Percentiles rank a stretch among this genome's conserved stretches.
phyloP scores from a whole-genome alignment of 2,329 filamentous ascomycete species.

The Cladophialophora psammophila region DNA sequence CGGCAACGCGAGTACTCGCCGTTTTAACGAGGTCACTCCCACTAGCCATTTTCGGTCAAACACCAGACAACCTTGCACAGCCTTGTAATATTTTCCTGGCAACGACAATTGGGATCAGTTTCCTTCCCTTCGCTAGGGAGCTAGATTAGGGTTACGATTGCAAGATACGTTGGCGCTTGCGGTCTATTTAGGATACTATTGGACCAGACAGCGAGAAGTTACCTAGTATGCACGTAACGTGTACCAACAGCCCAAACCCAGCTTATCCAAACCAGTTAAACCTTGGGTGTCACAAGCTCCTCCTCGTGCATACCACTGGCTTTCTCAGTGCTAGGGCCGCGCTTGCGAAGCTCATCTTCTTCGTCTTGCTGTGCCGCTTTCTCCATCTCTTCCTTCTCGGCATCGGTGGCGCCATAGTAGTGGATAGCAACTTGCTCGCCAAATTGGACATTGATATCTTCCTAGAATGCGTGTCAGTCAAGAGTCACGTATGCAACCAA shows the following conservation, averaged over 20 bases:
- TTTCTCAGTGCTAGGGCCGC: conserved; percentile 16
- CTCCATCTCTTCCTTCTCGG: conserved; percentile 42
- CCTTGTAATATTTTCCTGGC: neutral
- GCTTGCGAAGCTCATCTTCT: conserved; percentile 19
- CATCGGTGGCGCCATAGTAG: conserved; percentile 42
- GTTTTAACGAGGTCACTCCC: neutral
- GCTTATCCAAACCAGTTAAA: neutral
- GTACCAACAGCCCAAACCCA: neutral
- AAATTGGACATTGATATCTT: conserved; percentile 49
- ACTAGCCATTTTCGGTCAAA: neutral
- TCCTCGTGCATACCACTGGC: conserved; percentile 12
- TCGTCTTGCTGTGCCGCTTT: conserved; percentile 30
- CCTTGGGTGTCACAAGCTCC: conserved; percentile 15
- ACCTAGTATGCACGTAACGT: neutral
- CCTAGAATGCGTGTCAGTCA: conserved; percentile 30
- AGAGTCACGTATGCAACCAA: neutral
- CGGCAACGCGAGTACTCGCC: neutral
- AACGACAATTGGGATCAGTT: neutral
- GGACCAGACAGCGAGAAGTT: neutral
- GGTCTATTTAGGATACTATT: neutral
- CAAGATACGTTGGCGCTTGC: neutral
- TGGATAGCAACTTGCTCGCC: conserved; percentile 46
- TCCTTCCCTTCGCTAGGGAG: neutral
- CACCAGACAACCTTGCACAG: neutral
- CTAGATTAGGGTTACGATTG: neutral